Percentiles rank a stretch among this genome's conserved stretches.
Conservation (phyloP, 352 stramenopile genomes). For the Blastocystis sp. region DNA sequence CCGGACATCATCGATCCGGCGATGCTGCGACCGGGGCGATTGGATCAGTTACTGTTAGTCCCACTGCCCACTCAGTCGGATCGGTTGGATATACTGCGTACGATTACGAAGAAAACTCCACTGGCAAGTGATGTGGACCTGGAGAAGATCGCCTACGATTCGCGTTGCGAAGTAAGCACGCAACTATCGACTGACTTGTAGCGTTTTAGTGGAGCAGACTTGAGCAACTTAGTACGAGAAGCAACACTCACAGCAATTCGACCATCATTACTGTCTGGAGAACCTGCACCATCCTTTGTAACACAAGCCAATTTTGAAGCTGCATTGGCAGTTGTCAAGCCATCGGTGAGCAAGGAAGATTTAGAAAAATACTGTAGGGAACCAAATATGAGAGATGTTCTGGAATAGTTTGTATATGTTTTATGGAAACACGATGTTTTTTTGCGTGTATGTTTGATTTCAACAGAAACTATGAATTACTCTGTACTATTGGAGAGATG, state of each 20-base stretch:
- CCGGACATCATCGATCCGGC: constrained; percentile 97
- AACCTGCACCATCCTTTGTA: constrained; percentile 48
- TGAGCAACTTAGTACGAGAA: constrained; percentile 89
- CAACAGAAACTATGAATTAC: constrained; percentile 40
- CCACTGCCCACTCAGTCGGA: constrained; percentile 81
- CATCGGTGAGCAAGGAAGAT: constrained; percentile 63
- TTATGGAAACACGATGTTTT: not conserved
- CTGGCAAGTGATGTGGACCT: constrained; percentile 78
- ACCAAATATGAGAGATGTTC: constrained; percentile 6
- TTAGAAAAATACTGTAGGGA: constrained; percentile 28
- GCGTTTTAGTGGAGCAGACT: constrained; percentile 91
- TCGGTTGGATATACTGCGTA: constrained; percentile 82
- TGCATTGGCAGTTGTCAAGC: constrained; percentile 63
- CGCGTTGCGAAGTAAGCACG: constrained; percentile 71
- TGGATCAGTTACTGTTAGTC: constrained; percentile 98
- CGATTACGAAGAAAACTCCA: constrained; percentile 74
- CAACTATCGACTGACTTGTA: not conserved
- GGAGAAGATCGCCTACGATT: constrained; percentile 78
- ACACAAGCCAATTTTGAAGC: constrained; percentile 63
- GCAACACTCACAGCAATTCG: constrained; percentile 87
- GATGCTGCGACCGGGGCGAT: constrained; percentile 91
- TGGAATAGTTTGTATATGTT: not conserved
- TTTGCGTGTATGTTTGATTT: not conserved
- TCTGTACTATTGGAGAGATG: not conserved
- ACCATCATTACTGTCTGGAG: not conserved